Base-by-base conservation (phyloP, 2,329 filamentous ascomycete genomes). In the Claviceps sp. region DNA sequence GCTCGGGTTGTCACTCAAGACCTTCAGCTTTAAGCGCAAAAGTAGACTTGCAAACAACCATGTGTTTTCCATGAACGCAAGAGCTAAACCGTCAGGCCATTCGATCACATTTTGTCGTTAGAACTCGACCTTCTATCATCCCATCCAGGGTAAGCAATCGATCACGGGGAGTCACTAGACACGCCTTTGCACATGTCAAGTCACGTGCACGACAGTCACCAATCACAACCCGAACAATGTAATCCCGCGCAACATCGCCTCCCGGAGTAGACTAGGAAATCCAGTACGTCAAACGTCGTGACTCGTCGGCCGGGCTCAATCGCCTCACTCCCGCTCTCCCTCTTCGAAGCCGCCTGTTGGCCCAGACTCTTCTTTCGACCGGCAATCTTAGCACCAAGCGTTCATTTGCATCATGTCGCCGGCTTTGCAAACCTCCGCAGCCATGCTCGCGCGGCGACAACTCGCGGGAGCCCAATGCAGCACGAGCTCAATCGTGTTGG, bases 181-280 rank as follows among this genome's bases (percentile, higher is more conserved):
- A 8, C 7, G 26, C 7, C 26, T 30, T 30, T 30, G 7, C 26
- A 47, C 37, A 38, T 47, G 44, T 4, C 4, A 1, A 1, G 3
- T 41, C 44, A 51, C 50, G 44, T 51, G 50, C 5, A 20, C 30
- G 3, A 1, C 1, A 8, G 1, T 16, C 50, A 37, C 67, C 67
- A 71, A 71, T 70, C 65, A 70, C 45, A 48, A 50, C 55, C 56
- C 62, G 24, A 62, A 59, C 60, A 65, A 64, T 71, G 69, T 71
- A 69, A 71, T 70, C 68, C 61, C 60, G 64, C 63, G 56, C 60
- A 55, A 58, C 52, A 57, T 61, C 59, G 26, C 40, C 42, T 46
- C 47, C 40, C 42, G 24, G 37, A n/a, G 8, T 9, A 49, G 46
- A 22, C 34, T 42, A 43, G 47, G 30, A 52, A 50, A 45, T 54